These are phyloP conservation scores for Pythium utonaiense DNA, from an alignment of 352 stramenopile species.

Conservation along the genomic window DNA sequence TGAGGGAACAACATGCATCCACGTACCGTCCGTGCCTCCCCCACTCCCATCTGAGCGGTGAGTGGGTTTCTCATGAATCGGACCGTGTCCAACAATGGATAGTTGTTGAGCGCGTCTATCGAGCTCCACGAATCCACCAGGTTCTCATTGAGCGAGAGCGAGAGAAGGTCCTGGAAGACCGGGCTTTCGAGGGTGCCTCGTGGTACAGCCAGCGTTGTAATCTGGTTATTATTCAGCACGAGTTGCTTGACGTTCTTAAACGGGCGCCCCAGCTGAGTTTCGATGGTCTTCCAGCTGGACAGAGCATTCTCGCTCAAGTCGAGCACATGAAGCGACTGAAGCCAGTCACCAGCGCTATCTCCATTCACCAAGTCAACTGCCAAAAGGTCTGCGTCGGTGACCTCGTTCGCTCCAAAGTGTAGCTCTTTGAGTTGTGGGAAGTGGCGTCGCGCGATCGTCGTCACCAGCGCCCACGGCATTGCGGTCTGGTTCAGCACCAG, in stretches of 20 bases:
- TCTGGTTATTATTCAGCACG: conserved; percentile 53
- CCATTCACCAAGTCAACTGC: not conserved
- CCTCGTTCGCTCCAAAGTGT: conserved; percentile 53
- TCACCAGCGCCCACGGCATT: conserved; percentile 32
- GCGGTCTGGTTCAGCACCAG: conserved; percentile 72
- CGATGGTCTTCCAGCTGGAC: conserved; percentile 43
- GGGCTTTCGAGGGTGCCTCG: not conserved
- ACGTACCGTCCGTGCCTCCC: conserved; percentile 57
- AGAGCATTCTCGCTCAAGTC: conserved; percentile 67
- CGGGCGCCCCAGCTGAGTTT: conserved; percentile 28
- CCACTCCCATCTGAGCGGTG: conserved; percentile 53
- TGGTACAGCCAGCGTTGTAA: conserved; percentile 39
- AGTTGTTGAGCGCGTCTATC: conserved; percentile 69
- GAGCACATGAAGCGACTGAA: conserved; percentile 36
- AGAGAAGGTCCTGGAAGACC: conserved; percentile 46
- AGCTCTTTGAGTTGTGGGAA: conserved; percentile 60
- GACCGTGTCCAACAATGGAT: conserved; percentile 48
- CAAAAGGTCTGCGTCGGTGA: conserved; percentile 40
- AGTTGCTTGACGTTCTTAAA: conserved; percentile 59
- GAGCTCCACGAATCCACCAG: conserved; percentile 66
- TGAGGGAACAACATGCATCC: too few species aligned
- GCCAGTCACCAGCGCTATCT: not conserved
- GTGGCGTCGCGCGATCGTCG: conserved; percentile 38
- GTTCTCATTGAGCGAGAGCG: conserved; percentile 65
- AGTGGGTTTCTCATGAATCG: conserved; percentile 72